Evolutionary conservation across 805 yeast genomes (phyloP).

Genomic region (Kodamaea jinghongensis): DNA sequence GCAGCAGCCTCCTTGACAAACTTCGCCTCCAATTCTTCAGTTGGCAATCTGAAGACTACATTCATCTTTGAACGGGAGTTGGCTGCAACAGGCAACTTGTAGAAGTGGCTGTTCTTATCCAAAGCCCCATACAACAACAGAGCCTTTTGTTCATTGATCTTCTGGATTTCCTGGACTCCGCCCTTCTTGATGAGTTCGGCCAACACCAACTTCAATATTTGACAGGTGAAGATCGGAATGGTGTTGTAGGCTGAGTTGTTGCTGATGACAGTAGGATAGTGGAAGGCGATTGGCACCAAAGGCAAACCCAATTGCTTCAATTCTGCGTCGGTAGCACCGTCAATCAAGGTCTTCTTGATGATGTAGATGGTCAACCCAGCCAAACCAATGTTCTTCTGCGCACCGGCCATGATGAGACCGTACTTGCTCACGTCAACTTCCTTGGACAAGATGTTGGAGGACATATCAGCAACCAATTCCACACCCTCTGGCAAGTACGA

Average conservation of each 20-base stretch:
- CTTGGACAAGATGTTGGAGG: constrained; percentile 86
- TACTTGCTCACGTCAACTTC: constrained; percentile 76
- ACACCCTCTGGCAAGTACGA: constrained; percentile 59
- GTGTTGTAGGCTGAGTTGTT: constrained; percentile 96
- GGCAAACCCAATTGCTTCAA: constrained; percentile 64
- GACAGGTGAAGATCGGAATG: constrained; percentile 88
- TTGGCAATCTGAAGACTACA: constrained; percentile 78
- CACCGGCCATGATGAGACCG: constrained; percentile 95
- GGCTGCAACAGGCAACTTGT: constrained; percentile 61
- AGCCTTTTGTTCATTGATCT: constrained; percentile 61
- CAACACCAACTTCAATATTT: constrained; percentile 77
- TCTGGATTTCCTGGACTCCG: constrained; percentile 65
- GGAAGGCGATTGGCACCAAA: constrained; percentile 83
- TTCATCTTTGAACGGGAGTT: constrained; percentile 82
- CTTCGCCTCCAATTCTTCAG: constrained; percentile 60
- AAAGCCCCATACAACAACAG: constrained; percentile 58
- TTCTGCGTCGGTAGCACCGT: constrained; percentile 61
- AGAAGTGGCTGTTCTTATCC: constrained; percentile 64
- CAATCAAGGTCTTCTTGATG: constrained; percentile 75
- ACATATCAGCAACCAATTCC: constrained; percentile 90
- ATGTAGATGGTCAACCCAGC: constrained; percentile 95
- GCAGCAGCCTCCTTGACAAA: constrained; percentile 69
- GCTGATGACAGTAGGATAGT: constrained; percentile 79
- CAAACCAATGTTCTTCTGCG: constrained; percentile 95
- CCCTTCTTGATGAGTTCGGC: constrained; percentile 62